Conservation (phyloP, 2,329 filamentous ascomycete species). For the Monosporascus ibericus region DNA sequence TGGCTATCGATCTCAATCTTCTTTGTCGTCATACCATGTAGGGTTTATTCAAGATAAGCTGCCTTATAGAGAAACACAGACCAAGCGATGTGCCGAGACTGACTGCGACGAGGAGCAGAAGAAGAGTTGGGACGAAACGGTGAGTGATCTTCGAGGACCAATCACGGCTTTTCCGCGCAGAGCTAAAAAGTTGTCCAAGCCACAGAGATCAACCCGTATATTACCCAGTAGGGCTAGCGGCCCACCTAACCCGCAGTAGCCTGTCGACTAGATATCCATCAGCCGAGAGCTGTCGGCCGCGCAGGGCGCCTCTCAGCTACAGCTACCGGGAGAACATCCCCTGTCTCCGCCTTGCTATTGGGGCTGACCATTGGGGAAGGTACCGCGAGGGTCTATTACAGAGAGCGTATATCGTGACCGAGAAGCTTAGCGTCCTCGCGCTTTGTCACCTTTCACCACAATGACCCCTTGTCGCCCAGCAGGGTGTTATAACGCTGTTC, state of each 20-base stretch:
- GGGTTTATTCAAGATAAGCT: not conserved
- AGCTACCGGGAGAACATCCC: not conserved
- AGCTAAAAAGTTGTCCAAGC: not conserved
- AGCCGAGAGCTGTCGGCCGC: not conserved
- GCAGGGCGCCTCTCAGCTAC: not conserved
- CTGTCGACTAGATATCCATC: not conserved
- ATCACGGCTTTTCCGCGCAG: not conserved
- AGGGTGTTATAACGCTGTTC: too few species aligned
- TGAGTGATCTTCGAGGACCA: not conserved
- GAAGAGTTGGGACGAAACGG: not conserved
- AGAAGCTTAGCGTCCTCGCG: not conserved
- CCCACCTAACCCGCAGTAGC: not conserved
- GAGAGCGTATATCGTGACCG: not conserved
- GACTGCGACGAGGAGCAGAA: not conserved
- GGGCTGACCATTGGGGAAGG: not conserved
- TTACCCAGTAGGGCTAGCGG: not conserved
- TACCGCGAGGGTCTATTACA: not conserved
- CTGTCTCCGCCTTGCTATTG: not conserved
- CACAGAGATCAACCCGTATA: not conserved
- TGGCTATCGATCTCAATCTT: not conserved
- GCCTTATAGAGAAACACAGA: not conserved
- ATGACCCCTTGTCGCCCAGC: too few species aligned
- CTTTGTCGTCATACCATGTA: not conserved
- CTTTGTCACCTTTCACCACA: too few species aligned
- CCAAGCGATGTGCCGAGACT: not conserved